These are phyloP conservation scores for Echeveria elegans DNA, from an alignment of 164 flowering plant species.

Conservation along the genomic window DNA sequence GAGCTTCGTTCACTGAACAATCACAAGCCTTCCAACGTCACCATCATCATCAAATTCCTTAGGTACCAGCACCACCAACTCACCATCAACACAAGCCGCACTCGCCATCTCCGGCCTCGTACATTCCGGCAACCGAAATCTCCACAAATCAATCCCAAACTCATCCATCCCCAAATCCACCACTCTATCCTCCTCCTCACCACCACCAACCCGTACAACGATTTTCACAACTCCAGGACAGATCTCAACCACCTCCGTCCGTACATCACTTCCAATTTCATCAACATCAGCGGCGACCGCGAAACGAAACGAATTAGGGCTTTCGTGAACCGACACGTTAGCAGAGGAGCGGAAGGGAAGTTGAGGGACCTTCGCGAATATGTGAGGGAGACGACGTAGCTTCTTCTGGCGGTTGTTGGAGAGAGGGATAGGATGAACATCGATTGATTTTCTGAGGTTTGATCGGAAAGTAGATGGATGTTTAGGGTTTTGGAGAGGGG, in stretches of 20 bases:
- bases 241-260: constrained; percentile 30
- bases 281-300: constrained; percentile 18
- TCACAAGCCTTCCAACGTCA: constrained; percentile 11
- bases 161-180: constrained; percentile 13
- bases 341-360: constrained; percentile 45
- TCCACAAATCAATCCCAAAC: constrained; percentile 26
- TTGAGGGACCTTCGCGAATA: constrained; percentile 41
- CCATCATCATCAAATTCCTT: constrained; percentile 14
- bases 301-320: constrained; percentile 26
- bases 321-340: constrained; percentile 36
- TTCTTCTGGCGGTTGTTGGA: constrained; percentile 35
- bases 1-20: constrained; percentile 16
- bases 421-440: no score
- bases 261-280: constrained; percentile 14
- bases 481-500: no score
- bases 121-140: constrained; percentile 29
- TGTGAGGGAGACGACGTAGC: constrained; percentile 52
- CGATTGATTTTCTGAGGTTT: no score
- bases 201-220: constrained; percentile 15
- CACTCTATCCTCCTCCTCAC: background rate
- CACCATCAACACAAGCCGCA: constrained; percentile 23
- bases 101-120: constrained; percentile 28
- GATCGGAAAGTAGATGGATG: no score
- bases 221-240: constrained; percentile 38
- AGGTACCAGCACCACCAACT: constrained; percentile 31